phyloP scores from a whole-genome alignment of 2,329 filamentous ascomycete genomes.

The Coleophoma eucalyptorum region DNA sequence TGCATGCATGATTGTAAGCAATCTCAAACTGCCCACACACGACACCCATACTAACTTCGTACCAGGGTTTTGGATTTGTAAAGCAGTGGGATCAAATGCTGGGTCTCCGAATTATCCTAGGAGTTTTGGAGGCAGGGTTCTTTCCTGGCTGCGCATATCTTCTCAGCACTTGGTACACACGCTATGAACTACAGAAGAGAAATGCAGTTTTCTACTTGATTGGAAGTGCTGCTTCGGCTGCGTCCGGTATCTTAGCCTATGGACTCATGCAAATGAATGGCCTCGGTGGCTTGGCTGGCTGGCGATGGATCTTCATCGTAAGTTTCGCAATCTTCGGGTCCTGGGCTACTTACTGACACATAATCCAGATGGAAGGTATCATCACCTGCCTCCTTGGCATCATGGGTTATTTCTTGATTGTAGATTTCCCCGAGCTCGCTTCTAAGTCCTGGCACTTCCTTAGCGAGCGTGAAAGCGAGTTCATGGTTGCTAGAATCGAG shows the following conservation, averaged over 20 bases:
- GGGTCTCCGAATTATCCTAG: conserved; percentile 23
- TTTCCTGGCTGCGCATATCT: conserved; percentile 37
- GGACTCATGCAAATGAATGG: conserved; percentile 48
- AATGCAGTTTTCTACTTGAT: conserved; percentile 68
- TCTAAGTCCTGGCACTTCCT: conserved; percentile 45
- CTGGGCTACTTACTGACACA: background rate
- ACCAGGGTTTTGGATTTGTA: conserved; percentile 52
- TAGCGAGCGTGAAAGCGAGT: conserved; percentile 43
- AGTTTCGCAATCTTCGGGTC: no score
- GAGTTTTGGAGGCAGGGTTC: conserved; percentile 24
- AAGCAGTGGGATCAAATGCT: conserved; percentile 21
- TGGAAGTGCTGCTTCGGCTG: conserved; percentile 62
- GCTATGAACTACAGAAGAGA: conserved; percentile 65
- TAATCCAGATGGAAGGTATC: conserved; percentile 27
- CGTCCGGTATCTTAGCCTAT: conserved; percentile 66
- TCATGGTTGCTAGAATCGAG: conserved; percentile 50
- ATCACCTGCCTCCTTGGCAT: conserved; percentile 51
- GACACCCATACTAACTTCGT: background rate
- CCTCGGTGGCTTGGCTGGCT: conserved; percentile 34
- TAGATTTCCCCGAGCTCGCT: conserved; percentile 60
- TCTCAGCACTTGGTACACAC: conserved; percentile 35
- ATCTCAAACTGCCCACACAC: background rate
- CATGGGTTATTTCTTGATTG: conserved; percentile 51
- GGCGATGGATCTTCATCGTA: conserved; percentile 59
- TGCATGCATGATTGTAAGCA: conserved; percentile 31